These are phyloP conservation scores for Cordyceps cicadae DNA, from an alignment of 2,329 filamentous ascomycete genomes.

Conservation along the genomic window DNA sequence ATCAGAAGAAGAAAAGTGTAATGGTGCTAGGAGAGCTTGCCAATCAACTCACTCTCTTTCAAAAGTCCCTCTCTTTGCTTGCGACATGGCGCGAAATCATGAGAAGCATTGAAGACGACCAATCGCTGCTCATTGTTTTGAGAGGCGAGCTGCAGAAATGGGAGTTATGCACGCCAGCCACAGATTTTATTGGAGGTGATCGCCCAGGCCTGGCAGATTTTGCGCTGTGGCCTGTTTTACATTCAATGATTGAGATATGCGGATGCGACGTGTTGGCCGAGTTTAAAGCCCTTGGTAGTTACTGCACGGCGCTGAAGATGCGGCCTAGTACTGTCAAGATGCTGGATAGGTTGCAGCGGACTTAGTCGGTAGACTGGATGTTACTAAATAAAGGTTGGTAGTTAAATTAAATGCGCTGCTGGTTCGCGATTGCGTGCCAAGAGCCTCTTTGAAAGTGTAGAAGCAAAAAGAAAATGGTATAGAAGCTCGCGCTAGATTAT, in stretches of 20 bases:
- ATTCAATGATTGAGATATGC: conserved; percentile 32
- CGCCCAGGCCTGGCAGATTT: conserved; percentile 42
- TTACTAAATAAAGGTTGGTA: neutral
- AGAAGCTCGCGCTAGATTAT: conserved; percentile 3
- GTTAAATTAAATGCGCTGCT: neutral
- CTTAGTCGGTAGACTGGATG: neutral
- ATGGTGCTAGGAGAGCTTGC: conserved; percentile 25
- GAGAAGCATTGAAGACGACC: neutral
- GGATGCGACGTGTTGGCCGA: conserved; percentile 25
- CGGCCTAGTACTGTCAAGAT: conserved; percentile 18
- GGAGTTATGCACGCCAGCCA: conserved; percentile 27
- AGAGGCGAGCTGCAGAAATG: conserved; percentile 30
- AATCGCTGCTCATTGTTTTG: conserved; percentile 18
- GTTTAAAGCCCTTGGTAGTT: conserved; percentile 24
- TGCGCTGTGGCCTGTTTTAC: conserved; percentile 48
- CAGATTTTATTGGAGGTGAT: conserved; percentile 38
- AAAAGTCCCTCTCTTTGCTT: conserved; percentile 25
- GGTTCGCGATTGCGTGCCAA: neutral
- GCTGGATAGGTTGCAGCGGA: conserved; percentile 1
- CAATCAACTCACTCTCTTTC: conserved; percentile 32
- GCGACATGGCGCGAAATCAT: neutral
- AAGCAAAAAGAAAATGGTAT: neutral
- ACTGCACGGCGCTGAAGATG: conserved; percentile 27
- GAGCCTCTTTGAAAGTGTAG: neutral
- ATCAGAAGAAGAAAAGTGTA: conserved; percentile 28